Base-by-base conservation (phyloP, 345 rosid species). In the Acer yangbiense region DNA sequence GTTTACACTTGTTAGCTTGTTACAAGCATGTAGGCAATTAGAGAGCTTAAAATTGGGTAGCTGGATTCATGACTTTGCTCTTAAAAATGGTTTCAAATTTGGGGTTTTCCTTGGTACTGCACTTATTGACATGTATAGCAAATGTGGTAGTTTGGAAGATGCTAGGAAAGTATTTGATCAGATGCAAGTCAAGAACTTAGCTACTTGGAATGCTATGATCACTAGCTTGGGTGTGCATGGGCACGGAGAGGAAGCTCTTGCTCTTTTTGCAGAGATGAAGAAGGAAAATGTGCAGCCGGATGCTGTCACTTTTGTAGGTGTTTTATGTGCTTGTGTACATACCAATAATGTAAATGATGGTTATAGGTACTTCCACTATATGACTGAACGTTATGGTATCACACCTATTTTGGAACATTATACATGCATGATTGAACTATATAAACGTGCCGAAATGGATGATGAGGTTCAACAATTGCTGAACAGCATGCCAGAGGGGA, bases 191-290 rank as follows among this genome's bases (percentile, higher is more conserved):
- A 90, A 82, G 88, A 89, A 84, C 72, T 80, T 91, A 79, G 94
- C 93, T 18, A 87, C 94, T 25, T 89, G 97, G 95, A 93, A 89
- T 69, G 69, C 95, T 3, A 93, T 93, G 97, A 91, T 93, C 60
- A 87, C 94, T 72, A 88, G 95, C 81, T 87, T 88, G 79, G 97
- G 95, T 1, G 92, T 93, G 72, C 95, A 93, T 75, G 97, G 97
- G 2, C 82, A n/a, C 75, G 92, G 90, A 9, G 87, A 81, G 21
- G 91, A 88, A 81, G 95, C 94, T 68, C 84, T 91, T 54, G 81
- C 82, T 58, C 81, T 91, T 67, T 93, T 91, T 80, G 85, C 69
- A 14, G 69, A 83, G 80, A 89, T 91, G 97, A 89, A 81, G 80
- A 85, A 72, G 78, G 82, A 64, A 55, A 78, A 66, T 9, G 75